Evolutionary conservation across 2,329 filamentous ascomycete genomes (phyloP).

Genomic region (Stachybotrys elegans): DNA sequence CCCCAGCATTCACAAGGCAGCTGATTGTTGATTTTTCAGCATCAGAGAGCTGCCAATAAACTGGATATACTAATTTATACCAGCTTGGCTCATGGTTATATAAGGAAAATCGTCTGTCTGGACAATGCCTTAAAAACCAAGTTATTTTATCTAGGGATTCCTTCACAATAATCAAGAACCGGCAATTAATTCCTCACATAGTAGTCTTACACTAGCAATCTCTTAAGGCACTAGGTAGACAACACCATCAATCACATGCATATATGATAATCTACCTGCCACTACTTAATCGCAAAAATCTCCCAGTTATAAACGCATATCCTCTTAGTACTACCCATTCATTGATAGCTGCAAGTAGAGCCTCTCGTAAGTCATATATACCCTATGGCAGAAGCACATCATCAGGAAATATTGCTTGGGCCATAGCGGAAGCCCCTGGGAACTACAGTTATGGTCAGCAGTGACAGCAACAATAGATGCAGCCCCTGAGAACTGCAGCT

Average conservation of each 20-base stretch:
- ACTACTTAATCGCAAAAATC: conserved; percentile 7
- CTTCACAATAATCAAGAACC: conserved; percentile 10
- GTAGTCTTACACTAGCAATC: conserved; percentile 6
- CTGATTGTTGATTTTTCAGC: conserved; percentile 5
- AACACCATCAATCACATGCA: conserved; percentile 7
- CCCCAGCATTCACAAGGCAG: conserved; percentile 7
- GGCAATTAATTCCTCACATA: conserved; percentile 8
- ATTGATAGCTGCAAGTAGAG: conserved; percentile 6
- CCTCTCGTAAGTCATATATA: conserved; percentile 5
- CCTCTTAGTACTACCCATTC: conserved; percentile 7
- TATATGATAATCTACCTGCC: conserved; percentile 7
- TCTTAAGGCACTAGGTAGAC: conserved; percentile 10
- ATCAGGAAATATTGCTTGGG: conserved; percentile 6
- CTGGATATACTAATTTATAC: conserved; percentile 6
- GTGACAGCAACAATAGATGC: too few species aligned
- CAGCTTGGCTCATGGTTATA: conserved; percentile 8
- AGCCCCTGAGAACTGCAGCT: too few species aligned
- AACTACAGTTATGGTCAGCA: too few species aligned
- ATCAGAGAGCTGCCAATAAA: conserved; percentile 4
- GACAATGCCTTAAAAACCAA: conserved; percentile 8
- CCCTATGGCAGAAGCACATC: conserved; percentile 7
- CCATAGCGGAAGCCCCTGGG: too few species aligned
- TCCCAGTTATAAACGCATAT: conserved; percentile 11
- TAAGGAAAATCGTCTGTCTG: neutral
- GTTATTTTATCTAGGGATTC: conserved; percentile 6